Evolutionary conservation across 805 yeast genomes (phyloP), one percentile per base, ranked within the genome.

Genomic region (Candida anglica): DNA sequence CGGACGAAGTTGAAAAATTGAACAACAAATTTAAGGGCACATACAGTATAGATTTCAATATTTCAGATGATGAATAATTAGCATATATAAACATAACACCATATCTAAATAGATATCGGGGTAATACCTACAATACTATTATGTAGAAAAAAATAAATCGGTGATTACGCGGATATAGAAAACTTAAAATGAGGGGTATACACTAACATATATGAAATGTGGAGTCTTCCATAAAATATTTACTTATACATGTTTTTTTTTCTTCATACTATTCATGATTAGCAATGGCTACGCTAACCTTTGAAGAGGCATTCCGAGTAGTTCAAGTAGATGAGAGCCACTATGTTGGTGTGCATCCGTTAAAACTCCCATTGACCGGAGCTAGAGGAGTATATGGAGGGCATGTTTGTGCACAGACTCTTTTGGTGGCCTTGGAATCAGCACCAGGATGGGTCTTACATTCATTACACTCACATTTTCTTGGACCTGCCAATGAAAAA

Each of bases 311-410:
- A 7, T 56, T 58, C 31, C 40, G 53, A 10, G 52, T 61, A 11
- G 35, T 40, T 4, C 43, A 52, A 31, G 34, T 53, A 1, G 56
- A 47, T 33, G 59, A 50, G n/a, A 34, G 34, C 10, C 40, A 48
- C 15, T 66, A 52, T 42, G 47, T 43, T 11, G 71, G 71, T 2
- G 58, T 50, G 0, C 52, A 53, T 30, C 66, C 67, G 4, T 50
- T 66, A 17, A 38, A 54, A 25, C 46, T 60, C 4, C 71, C 71
- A 0, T 33, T 63, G 8, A 34, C 42, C 3, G 71, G 75, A 0
- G 81, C 84, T 2, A 59, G 81, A 28, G 86, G 86, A 2, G 75
- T 81, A 0, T 81, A 80, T 58, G 88, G 88, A 2, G 88, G 89
- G 7, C 76, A 79, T 14, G 58, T 77, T 27, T 76, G 79, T 13